These are phyloP conservation scores for Eucalyptus pumila DNA, from an alignment of 345 rosid species.

Conservation along the genomic window DNA sequence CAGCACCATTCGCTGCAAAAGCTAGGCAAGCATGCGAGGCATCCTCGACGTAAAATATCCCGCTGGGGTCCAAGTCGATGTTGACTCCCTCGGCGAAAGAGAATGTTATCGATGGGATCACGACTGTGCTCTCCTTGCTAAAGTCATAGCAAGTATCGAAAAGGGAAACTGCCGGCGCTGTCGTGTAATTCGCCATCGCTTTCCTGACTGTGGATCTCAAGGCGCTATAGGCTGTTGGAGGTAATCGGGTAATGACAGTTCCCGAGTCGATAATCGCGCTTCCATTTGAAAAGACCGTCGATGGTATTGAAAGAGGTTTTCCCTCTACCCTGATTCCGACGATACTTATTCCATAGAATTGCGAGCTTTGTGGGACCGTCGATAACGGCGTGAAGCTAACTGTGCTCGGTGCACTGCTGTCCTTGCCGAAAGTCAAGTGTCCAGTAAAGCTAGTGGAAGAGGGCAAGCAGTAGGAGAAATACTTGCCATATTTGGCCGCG, in stretches of 20 bases:
- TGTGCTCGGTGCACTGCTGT: not conserved
- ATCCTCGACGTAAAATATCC: not conserved
- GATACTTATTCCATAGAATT: conserved; percentile 9
- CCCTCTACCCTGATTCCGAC: conserved; percentile 1
- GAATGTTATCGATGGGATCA: not conserved
- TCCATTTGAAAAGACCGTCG: not conserved
- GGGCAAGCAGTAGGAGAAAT: conserved; percentile 19
- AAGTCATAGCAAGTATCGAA: conserved; percentile 18
- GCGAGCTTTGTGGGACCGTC: not conserved
- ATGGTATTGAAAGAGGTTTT: not conserved
- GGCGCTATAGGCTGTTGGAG: conserved; percentile 3
- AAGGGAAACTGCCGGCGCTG: not conserved
- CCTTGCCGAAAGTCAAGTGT: conserved; percentile 2
- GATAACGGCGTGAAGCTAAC: conserved; percentile 11
- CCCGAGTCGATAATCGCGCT: conserved; percentile 16
- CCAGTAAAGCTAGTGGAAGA: conserved; percentile 4
- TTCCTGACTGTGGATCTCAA: not conserved
- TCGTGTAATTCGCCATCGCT: conserved; percentile 1
- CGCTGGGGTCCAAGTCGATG: not conserved
- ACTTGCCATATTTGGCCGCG: not conserved
- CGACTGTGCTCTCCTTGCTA: not conserved
- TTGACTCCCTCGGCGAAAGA: not conserved
- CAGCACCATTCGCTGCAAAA: not conserved
- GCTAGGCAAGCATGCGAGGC: conserved; percentile 1
- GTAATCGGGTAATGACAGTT: conserved; percentile 10